Conservation (phyloP, 306 rosid genomes). For the Crotalaria pallida region DNA sequence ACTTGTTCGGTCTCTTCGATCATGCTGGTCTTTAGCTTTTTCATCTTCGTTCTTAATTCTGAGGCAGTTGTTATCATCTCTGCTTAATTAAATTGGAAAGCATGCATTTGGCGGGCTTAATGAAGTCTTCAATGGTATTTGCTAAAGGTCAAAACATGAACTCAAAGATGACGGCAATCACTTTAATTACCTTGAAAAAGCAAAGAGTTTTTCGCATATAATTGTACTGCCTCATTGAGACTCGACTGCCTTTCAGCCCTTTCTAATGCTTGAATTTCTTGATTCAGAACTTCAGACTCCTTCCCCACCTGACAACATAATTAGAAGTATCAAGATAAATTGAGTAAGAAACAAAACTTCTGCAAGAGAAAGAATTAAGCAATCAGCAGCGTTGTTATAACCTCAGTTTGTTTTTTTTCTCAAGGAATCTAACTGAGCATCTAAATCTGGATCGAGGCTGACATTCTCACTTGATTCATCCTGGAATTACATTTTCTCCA, state of each 20-base stretch:
- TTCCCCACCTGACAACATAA: constrained; percentile 47
- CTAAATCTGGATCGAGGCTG: constrained; percentile 40
- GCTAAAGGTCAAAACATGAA: constrained; percentile 1
- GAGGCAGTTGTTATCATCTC: constrained; percentile 50
- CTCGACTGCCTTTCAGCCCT: constrained; percentile 50
- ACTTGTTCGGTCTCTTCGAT: constrained; percentile 36
- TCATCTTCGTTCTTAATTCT: constrained; percentile 46
- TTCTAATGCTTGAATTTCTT: constrained; percentile 59
- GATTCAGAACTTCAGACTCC: constrained; percentile 58
- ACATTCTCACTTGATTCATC: constrained; percentile 34
- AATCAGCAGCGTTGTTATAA: constrained; percentile 19
- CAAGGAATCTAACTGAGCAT: constrained; percentile 58
- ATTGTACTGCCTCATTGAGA: constrained; percentile 34
- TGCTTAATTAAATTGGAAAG: constrained; percentile 11
- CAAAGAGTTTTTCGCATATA: constrained; percentile 20
- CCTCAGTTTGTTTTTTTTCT: constrained; percentile 55
- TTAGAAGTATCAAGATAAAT: constrained; percentile 10
- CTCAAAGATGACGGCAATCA: background rate
- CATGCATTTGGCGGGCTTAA: background rate
- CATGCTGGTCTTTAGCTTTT: constrained; percentile 27
- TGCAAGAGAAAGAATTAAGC: background rate
- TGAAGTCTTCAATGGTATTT: background rate
- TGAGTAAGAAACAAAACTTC: background rate
- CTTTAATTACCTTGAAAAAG: constrained; percentile 63
- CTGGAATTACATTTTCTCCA: constrained; percentile 29